Percentiles rank a stretch among this genome's conserved stretches.
phyloP scores from a whole-genome alignment of 2,329 filamentous ascomycete species.

The Aspergillus clavatus region DNA sequence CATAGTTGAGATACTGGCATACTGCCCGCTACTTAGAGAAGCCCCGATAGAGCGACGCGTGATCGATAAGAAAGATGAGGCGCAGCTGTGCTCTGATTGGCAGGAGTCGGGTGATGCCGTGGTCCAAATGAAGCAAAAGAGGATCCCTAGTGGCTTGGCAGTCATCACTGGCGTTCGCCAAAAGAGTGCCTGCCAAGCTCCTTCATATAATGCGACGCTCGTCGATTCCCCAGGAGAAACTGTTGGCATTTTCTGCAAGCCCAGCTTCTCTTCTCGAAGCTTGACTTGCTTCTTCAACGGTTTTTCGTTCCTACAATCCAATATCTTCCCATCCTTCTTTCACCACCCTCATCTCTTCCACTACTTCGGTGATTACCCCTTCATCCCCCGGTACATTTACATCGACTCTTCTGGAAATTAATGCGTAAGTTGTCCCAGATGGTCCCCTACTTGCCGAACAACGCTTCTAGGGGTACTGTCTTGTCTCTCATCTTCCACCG shows the following conservation, averaged over 20 bases:
- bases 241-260: not conserved
- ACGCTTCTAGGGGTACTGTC: not conserved
- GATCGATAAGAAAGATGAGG: not conserved
- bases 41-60: not conserved
- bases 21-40: no score
- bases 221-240: not conserved
- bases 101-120: no score
- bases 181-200: slow-evolving; percentile 10
- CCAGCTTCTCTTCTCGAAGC: slow-evolving; percentile 10
- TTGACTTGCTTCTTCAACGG: slow-evolving; percentile 13
- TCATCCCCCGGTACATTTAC: not conserved
- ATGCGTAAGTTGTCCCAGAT: slow-evolving; percentile 27
- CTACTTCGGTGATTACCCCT: no score
- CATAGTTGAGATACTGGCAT: no score
- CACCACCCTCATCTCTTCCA: no score
- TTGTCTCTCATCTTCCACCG: not conserved
- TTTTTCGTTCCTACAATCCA: no score
- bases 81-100: not conserved
- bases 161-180: slow-evolving; percentile 7
- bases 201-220: slow-evolving; percentile 8
- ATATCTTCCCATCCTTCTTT: no score
- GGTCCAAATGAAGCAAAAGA: slow-evolving; percentile 1
- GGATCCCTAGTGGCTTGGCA: slow-evolving; percentile 14
- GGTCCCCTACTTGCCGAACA: not conserved
- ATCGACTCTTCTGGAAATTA: slow-evolving; percentile 27